Evolutionary conservation across 495 filamentous ascomycete species (phyloP), one percentile per base, ranked within the genome.

Genomic region (Elasticomyces elasticus): DNA sequence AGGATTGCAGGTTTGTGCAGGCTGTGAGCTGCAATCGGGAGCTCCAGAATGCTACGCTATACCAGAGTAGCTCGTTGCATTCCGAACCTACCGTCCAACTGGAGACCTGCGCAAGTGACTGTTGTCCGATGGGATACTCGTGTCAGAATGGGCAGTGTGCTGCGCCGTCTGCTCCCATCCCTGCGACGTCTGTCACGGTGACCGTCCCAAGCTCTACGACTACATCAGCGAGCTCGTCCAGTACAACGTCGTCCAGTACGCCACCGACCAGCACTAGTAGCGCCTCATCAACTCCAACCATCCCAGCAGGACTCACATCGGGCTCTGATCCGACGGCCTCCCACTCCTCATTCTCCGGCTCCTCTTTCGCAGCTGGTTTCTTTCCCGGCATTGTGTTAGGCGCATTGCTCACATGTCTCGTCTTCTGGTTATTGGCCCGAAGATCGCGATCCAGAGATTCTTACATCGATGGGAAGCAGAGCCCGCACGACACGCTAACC

Each of bases 91-190:
- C 52, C 13, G 22, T 28, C 12, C 13, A 56, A 38, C 42, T 60
- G 19, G 37, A 47, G 13, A 55, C 38, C 23, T 69, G 67, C 40
- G 67, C 64, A 1, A 35, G 66, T 10, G 69, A 65, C 9, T 94
- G 87, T 68, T 87, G 83, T 67, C 89, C 89, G 0, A 81, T 85
- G 61, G 89, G 89, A 19, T 94, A 86, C 64, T 74, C 67, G 15
- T 95, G 89, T 70, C 64, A 70, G 23, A 67, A 69, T 23, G 63
- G 70, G 47, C 67, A 56, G 25, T 69, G 75, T 28, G 75, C 38
- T 3, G 49, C 48, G 71, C 75, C 75, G 41, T 51, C 27, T 17
- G 13, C 41, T 52, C 17, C 50, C 22, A 44, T 53, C 27, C 20
- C 24, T 26, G 33, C 52, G 26, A 25, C 46, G 12, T 10, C 46